These are phyloP conservation scores for Russula abietina DNA, from an alignment of 768 basidiomycete genomes.

Conservation along the genomic window DNA sequence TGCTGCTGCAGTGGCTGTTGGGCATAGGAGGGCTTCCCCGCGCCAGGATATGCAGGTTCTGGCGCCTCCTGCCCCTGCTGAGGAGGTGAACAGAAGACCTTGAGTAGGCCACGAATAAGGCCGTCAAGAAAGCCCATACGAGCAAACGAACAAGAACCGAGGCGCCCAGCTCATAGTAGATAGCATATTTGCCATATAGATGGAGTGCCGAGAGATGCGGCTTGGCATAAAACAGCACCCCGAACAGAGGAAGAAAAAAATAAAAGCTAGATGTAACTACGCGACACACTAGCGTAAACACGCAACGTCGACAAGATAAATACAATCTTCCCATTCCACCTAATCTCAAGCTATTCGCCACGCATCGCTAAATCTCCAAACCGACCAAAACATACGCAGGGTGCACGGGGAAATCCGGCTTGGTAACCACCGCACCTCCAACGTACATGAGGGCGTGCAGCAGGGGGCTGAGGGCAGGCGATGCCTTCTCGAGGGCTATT, in stretches of 20 bases:
- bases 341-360: not conserved
- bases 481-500: slow-evolving; percentile 72
- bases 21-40: slow-evolving; percentile 2
- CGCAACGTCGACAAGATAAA: not conserved
- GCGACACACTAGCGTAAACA: not conserved
- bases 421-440: slow-evolving; percentile 78
- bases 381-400: slow-evolving; percentile 80
- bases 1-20: slow-evolving; percentile 23
- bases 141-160: not conserved
- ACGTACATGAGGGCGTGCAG: slow-evolving; percentile 92
- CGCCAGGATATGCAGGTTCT: not conserved
- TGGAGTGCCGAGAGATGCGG: not conserved
- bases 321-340: not conserved
- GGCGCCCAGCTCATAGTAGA: not conserved
- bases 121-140: slow-evolving; percentile 11
- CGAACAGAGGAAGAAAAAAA: not conserved
- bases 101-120: slow-evolving; percentile 8
- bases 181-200: not conserved
- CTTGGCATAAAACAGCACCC: not conserved
- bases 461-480: slow-evolving; percentile 62
- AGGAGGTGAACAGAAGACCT: slow-evolving; percentile 4
- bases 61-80: slow-evolving; percentile 5
- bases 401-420: slow-evolving; percentile 69
- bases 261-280: not conserved
- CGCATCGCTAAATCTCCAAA: slow-evolving; percentile 51